Percentiles rank a stretch among this genome's conserved stretches.
phyloP scores from a whole-genome alignment of 306 rosid species.

The Mimosa pudica region DNA sequence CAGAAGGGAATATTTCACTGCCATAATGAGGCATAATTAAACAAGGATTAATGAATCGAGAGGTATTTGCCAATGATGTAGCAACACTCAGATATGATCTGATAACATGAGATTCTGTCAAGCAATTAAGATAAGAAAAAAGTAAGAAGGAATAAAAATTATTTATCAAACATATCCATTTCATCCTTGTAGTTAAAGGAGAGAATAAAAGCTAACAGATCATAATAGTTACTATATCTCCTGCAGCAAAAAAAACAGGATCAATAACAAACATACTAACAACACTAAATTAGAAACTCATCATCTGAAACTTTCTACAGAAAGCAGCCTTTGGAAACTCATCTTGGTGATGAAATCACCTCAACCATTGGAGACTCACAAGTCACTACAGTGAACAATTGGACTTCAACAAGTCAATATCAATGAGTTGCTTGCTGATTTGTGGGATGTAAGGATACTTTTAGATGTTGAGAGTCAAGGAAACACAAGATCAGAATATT shows the following conservation, averaged over 20 bases:
- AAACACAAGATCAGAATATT: background rate
- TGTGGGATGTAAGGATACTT: background rate
- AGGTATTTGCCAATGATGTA: constrained; percentile 86
- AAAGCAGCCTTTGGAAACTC: background rate
- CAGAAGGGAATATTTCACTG: background rate
- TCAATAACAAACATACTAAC: constrained; percentile 38
- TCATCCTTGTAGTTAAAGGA: constrained; percentile 40
- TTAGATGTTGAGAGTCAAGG: background rate
- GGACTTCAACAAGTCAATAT: constrained; percentile 54
- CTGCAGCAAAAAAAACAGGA: constrained; percentile 39
- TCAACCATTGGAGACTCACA: constrained; percentile 46
- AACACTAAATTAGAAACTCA: constrained; percentile 43
- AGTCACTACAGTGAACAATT: constrained; percentile 44
- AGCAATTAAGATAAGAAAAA: constrained; percentile 32
- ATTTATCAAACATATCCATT: constrained; percentile 37
- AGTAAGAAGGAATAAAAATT: background rate
- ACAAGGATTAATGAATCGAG: constrained; percentile 78
- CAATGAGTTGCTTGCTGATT: constrained; percentile 56
- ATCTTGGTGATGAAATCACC: constrained; percentile 28
- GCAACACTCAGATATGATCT: constrained; percentile 81
- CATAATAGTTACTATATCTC: constrained; percentile 27
- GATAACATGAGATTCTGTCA: constrained; percentile 33
- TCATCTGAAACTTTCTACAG: background rate
- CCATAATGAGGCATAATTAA: constrained; percentile 13
- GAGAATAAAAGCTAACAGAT: constrained; percentile 39